Evolutionary conservation across 305 asterid genomes (phyloP).

Genomic region (Petunia hybrid): DNA sequence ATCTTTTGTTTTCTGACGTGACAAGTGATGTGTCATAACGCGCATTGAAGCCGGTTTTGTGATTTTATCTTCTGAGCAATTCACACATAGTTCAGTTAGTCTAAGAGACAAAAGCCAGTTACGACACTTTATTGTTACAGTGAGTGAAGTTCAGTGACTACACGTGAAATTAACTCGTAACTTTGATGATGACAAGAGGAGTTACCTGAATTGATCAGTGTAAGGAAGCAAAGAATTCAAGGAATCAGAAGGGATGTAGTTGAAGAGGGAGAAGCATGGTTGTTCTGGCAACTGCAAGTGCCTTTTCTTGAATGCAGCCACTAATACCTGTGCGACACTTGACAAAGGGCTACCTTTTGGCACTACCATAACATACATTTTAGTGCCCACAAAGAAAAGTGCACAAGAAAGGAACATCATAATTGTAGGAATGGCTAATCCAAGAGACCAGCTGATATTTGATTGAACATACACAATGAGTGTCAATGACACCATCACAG

Average conservation of each 20-base stretch:
- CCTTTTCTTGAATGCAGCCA: slow-evolving; percentile 64
- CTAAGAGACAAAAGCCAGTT: too few relatives aligned
- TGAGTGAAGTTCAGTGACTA: neutral
- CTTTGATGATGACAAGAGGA: neutral
- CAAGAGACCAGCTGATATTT: slow-evolving; percentile 60
- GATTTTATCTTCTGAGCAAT: too few relatives aligned
- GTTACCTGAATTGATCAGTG: slow-evolving; percentile 58
- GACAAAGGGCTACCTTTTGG: slow-evolving; percentile 74
- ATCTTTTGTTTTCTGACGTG: too few relatives aligned
- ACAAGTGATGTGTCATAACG: too few relatives aligned
- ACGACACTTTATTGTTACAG: too few relatives aligned
- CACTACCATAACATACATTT: slow-evolving; percentile 52
- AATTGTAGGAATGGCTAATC: slow-evolving; percentile 64
- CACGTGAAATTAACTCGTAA: neutral
- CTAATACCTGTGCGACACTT: slow-evolving; percentile 52
- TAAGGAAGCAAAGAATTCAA: slow-evolving; percentile 58
- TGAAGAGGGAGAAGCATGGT: slow-evolving; percentile 50
- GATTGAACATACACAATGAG: slow-evolving; percentile 70
- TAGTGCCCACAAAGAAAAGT: slow-evolving; percentile 62
- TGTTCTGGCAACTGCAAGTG: slow-evolving; percentile 50
- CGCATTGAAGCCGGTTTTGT: too few relatives aligned
- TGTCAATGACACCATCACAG: slow-evolving; percentile 65
- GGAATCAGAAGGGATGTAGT: slow-evolving; percentile 47
- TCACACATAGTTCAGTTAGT: too few relatives aligned
- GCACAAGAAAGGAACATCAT: slow-evolving; percentile 62